phyloP scores from a whole-genome alignment of 371 early-diverging fungal species.

The Smittium culicis region DNA sequence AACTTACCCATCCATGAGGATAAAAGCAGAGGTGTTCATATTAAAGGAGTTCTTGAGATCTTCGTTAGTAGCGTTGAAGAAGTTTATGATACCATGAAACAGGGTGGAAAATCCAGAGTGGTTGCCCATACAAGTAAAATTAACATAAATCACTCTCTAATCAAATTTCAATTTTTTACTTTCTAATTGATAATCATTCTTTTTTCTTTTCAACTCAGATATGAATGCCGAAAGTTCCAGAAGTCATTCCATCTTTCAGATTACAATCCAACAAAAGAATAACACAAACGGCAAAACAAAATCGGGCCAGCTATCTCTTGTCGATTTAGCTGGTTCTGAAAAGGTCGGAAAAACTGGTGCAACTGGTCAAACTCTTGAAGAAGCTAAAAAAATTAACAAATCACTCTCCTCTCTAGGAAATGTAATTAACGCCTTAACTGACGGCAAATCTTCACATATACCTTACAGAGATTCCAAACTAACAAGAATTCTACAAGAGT shows the following conservation, averaged over 20 bases:
- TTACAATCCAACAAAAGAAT: constrained; percentile 87
- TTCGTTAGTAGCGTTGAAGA: constrained; percentile 35
- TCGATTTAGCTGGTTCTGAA: constrained; percentile 92
- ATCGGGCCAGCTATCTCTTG: constrained; percentile 42
- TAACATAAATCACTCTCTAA: too few species aligned
- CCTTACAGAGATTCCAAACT: constrained; percentile 48
- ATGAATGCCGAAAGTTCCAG: constrained; percentile 97
- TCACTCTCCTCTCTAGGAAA: constrained; percentile 89
- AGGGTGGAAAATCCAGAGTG: constrained; percentile 64
- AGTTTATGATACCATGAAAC: constrained; percentile 37
- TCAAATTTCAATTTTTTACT: too few species aligned
- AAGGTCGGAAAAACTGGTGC: constrained; percentile 87
- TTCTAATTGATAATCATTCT: too few species aligned
- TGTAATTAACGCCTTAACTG: constrained; percentile 88
- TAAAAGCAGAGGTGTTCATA: too few species aligned
- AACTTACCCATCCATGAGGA: constrained; percentile 17
- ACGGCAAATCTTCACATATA: constrained; percentile 71
- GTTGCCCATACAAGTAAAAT: too few species aligned
- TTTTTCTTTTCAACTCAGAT: too few species aligned
- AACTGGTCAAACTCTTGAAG: constrained; percentile 89
- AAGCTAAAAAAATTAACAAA: constrained; percentile 97
- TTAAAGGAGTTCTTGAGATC: constrained; percentile 66
- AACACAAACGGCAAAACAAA: constrained; percentile 50
- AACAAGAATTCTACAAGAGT: constrained; percentile 50
- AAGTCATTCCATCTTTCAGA: constrained; percentile 91